Evolutionary conservation across 495 filamentous ascomycete genomes (phyloP).

Genomic region (Neurospora tetrasperma): DNA sequence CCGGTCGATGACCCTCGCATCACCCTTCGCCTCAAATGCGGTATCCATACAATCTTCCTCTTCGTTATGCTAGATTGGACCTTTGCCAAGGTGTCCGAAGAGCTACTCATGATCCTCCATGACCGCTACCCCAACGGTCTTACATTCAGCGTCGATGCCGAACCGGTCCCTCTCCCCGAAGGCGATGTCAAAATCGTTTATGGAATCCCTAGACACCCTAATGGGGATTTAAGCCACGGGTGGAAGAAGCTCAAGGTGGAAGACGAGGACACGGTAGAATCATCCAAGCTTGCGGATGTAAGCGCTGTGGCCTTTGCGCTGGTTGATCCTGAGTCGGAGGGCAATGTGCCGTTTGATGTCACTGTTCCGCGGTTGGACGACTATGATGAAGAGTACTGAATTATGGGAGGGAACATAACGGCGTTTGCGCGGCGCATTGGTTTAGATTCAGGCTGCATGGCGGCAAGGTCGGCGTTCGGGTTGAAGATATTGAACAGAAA

Average conservation of each 20-base stretch:
- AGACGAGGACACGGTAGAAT: constrained; percentile 28
- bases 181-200: constrained; percentile 32
- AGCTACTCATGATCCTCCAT: constrained; percentile 47
- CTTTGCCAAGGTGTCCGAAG: constrained; percentile 49
- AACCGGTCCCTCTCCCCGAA: constrained; percentile 24
- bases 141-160: constrained; percentile 9
- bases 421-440: neutral
- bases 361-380: constrained; percentile 48
- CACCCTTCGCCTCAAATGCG: constrained; percentile 70
- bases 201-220: constrained; percentile 22
- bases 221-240: constrained; percentile 21
- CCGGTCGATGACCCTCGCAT: constrained; percentile 32
- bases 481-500: neutral
- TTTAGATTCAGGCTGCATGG: neutral
- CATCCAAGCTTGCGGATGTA: constrained; percentile 41
- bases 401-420: neutral
- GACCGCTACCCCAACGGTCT: constrained; percentile 42
- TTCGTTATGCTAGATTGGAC: constrained; percentile 51
- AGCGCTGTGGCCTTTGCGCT: constrained; percentile 64
- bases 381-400: constrained; percentile 10
- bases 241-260: constrained; percentile 30
- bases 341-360: constrained; percentile 54
- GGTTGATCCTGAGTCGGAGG: constrained; percentile 32
- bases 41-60: constrained; percentile 67
- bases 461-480: neutral